Evolutionary conservation across 768 basidiomycete genomes (phyloP).

Genomic region (Phylloporus sp.): DNA sequence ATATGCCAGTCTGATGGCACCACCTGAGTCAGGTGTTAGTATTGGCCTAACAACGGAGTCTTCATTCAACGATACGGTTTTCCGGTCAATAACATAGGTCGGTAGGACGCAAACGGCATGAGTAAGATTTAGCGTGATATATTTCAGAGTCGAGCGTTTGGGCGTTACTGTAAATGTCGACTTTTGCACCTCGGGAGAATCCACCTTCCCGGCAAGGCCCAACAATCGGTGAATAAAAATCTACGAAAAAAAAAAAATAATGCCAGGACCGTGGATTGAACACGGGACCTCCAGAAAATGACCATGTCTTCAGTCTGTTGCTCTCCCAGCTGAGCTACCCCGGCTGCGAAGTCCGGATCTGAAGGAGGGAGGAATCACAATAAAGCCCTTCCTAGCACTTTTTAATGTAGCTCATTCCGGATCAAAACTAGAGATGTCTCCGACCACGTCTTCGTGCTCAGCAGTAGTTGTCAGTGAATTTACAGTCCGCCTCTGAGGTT

Average conservation of each 20-base stretch:
- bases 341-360: conserved; percentile 32
- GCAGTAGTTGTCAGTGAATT: conserved; percentile 34
- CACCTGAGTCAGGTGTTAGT: no score
- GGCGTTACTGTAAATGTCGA: no score
- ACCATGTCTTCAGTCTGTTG: conserved; percentile 57
- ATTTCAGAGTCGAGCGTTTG: no score
- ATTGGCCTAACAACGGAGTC: no score
- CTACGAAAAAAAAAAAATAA: conserved; percentile 39
- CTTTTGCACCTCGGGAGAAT: no score
- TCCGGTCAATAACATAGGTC: no score
- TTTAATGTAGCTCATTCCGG: conserved; percentile 9
- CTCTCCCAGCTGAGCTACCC: conserved; percentile 74
- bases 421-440: conserved; percentile 26
- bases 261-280: conserved; percentile 78
- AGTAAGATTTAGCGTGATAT: no score
- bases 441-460: conserved; percentile 28
- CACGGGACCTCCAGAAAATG: conserved; percentile 65
- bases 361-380: neutral
- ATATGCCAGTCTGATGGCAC: neutral
- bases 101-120: no score
- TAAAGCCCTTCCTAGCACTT: neutral
- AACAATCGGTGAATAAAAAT: no score
- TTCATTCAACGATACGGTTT: no score
- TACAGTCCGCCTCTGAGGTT: conserved; percentile 14
- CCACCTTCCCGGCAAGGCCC: neutral